Base-by-base conservation (phyloP, 2,329 filamentous ascomycete genomes). In the Aphanocladium album region DNA sequence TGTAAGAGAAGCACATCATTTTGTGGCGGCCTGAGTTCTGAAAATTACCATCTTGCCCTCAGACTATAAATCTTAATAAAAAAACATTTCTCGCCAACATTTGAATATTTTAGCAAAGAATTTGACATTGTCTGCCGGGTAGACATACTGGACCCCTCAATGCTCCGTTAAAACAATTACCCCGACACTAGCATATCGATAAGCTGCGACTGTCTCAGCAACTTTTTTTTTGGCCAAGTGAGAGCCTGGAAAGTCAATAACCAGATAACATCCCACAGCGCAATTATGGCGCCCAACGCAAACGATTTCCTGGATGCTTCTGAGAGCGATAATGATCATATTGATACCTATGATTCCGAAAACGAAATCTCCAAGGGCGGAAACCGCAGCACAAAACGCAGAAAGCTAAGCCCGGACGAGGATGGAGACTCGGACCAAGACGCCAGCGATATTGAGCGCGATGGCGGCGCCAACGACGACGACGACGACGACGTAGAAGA, bases 361-460 rank as follows among this genome's bases (percentile, higher is more conserved):
- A 82, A 87, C 50, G 86, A 90, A 63, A 70, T 91, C 62, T 83
- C 80, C 68, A 89, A 89, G 72, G 88, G 87, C 59, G 81, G 87
- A 59, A 81, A 80, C 63, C 76, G 82, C 72, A 75, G 74, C 62
- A 74, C 82, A 50, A 93, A 93, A 75, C 79, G 88, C 65, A 81
- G 85, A 67, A 89, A 84, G 71, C 71, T 86, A 16, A 78, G 72
- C 68, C 76, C 77, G 49, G 67, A 70, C 35, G 75, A 74, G 47
- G 70, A 70, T 37, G 67, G 74, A 17, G 67, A 69, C 27, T 68
- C 72, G 6, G 67, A 71, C 8, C 39, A 39, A 6, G 67, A 67
- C 19, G 66, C 69, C 12, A 63, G 61, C 51, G 66, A 72, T 3
- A 57, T 67, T 8, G 63, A 65, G 3, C 60, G 65, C 3, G 63